A percentile compares a stretch with the other conserved stretches of the same genome.
Conservation (phyloP, 345 rosid species). For the Camelina hispida region DNA sequence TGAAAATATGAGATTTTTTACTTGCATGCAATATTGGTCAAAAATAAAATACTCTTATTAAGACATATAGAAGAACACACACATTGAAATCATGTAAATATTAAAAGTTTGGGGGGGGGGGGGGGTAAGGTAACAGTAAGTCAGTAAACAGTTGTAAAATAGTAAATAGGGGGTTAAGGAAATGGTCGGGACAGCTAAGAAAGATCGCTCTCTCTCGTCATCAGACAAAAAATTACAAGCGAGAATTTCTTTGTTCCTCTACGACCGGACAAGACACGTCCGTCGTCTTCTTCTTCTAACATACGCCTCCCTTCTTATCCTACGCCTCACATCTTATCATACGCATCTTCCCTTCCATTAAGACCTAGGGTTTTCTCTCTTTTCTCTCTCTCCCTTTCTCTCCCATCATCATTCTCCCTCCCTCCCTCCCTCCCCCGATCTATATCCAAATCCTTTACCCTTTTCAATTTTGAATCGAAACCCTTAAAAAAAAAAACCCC, state of each 20-base stretch:
- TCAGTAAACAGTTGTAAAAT: not conserved
- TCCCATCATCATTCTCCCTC: constrained; percentile 32
- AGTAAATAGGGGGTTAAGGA: not conserved
- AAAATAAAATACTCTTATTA: no score
- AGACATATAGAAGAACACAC: no score
- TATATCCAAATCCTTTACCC: constrained; percentile 25
- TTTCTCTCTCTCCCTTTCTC: not conserved
- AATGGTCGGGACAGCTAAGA: constrained; percentile 45
- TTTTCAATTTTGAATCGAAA: constrained; percentile 12
- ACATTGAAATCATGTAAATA: no score
- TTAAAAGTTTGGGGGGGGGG: not conserved
- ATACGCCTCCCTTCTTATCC: constrained; percentile 37
- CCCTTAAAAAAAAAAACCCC: not conserved
- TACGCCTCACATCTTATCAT: constrained; percentile 42
- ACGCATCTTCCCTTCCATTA: constrained; percentile 46
- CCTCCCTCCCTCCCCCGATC: not conserved
- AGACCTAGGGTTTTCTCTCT: constrained; percentile 39
- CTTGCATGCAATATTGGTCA: no score
- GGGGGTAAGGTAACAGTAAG: no score
- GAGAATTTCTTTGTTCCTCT: constrained; percentile 61
- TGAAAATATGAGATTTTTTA: no score
- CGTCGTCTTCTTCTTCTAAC: constrained; percentile 38
- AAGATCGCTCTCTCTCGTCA: constrained; percentile 39
- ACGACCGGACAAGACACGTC: constrained; percentile 67
- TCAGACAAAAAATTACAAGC: constrained; percentile 42